Evolutionary conservation across 2,329 filamentous ascomycete species (phyloP), one percentile per base, ranked within the genome.

Genomic region (Immersiporthe knoxdaviesiana): DNA sequence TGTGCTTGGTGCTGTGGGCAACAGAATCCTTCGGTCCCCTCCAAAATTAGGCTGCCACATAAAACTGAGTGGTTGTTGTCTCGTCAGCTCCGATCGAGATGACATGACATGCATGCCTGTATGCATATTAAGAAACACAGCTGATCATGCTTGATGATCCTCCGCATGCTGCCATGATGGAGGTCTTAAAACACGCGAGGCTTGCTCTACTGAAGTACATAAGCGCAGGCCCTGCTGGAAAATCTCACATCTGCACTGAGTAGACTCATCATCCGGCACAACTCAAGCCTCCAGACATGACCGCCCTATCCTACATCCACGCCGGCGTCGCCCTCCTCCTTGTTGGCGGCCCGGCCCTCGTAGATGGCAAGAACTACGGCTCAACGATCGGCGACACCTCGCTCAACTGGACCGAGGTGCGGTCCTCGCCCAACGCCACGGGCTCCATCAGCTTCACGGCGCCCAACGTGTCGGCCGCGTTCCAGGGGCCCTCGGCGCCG

Each of bases 381-480:
- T 24, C 24, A 12, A 41, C 14, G 4, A 18, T 44, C 59, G 59
- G 35, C 59, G 5, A 44, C 14, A 27, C 1, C 59, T 18, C 35
- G 12, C 2, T 62, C 59, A 44, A 62, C 37, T 62, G 59, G 59
- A 27, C 59, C 35, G 35, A 18, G 10, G 59, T 44, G 21, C 39
- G 59, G n/a, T 3, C n/a, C 12, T 44, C n/a, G 10, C 59, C 59
- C 37, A 62, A 62, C 37, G 59, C 59, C n/a, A 62, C 59, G 11
- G 59, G 59, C 37, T 39, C 59, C 21, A 62, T 30, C n/a, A 62
- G 37, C 59, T 62, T 62, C 39, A 30, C 59, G n/a, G 59, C 35
- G 14, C 59, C 59, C 24, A 44, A 62, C 59, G 59, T 62, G 5
- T 62, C 59, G 30, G 24, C 59, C n/a, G 21, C 21, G 14, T 41